phyloP scores from a whole-genome alignment of 164 flowering plant genomes.

The Litsea cubeba region DNA sequence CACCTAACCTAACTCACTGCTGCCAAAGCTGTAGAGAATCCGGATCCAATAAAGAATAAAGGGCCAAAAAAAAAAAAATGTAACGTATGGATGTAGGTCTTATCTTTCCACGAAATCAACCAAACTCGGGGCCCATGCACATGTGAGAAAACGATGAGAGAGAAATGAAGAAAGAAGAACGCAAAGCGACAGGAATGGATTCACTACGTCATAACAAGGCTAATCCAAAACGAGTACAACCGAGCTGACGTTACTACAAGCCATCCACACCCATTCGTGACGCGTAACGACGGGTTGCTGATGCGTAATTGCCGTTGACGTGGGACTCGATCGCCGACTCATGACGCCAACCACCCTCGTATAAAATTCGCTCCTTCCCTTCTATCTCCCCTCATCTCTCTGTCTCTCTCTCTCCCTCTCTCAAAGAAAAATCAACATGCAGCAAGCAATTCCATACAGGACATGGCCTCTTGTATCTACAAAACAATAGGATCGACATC shows the following conservation, averaged over 20 bases:
- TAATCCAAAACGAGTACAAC: background rate
- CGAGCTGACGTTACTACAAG: background rate
- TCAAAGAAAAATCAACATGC: constrained; percentile 25
- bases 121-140: too few relatives aligned
- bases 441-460: constrained; percentile 53
- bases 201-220: background rate
- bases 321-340: background rate
- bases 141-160: background rate
- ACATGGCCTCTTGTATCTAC: constrained; percentile 27
- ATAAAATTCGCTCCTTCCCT: background rate
- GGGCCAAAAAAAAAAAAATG: background rate
- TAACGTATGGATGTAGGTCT: background rate
- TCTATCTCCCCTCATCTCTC: constrained; percentile 4
- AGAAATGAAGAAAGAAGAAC: background rate
- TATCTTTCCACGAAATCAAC: background rate
- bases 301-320: constrained; percentile 11
- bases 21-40: background rate
- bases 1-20: background rate
- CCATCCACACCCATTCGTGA: constrained; percentile 5
- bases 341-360: background rate
- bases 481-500: background rate
- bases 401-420: background rate
- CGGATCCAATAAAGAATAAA: background rate
- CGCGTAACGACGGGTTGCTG: background rate
- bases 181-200: too few relatives aligned